These are phyloP conservation scores for Candida namnaoensis DNA, from an alignment of 805 yeast genomes.

Conservation along the genomic window DNA sequence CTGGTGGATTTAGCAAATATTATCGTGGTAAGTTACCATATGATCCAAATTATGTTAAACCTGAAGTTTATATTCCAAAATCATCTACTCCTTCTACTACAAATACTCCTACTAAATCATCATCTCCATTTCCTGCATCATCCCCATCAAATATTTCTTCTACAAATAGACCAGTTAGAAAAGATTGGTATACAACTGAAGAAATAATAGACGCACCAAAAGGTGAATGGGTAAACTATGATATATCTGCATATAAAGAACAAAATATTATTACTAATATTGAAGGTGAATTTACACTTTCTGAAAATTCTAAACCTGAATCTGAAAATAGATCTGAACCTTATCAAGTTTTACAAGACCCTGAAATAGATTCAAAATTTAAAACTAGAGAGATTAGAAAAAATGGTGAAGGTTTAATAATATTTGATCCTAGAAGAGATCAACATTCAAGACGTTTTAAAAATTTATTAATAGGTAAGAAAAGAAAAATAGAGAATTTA, in stretches of 20 bases:
- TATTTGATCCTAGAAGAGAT: neutral
- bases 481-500: no score
- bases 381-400: conserved; percentile 3
- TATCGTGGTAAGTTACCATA: neutral
- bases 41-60: neutral
- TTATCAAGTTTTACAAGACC: conserved; percentile 9
- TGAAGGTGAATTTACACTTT: neutral
- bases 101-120: conserved; percentile 5
- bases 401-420: neutral
- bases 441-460: conserved; percentile 1
- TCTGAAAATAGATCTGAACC: conserved; percentile 1
- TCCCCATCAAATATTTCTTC: neutral
- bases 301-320: neutral
- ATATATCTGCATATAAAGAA: conserved; percentile 4
- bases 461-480: conserved; percentile 23
- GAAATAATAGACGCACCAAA: no score
- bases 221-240: conserved; percentile 1
- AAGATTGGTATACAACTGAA: no score
- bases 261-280: conserved; percentile 2
- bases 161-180: no score
- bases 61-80: neutral
- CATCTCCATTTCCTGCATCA: neutral
- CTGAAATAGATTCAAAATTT: conserved; percentile 11
- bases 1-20: neutral
- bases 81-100: neutral